These are phyloP conservation scores for Trichoderma koningiopsis DNA, from an alignment of 2,329 filamentous ascomycete genomes.

Conservation along the genomic window DNA sequence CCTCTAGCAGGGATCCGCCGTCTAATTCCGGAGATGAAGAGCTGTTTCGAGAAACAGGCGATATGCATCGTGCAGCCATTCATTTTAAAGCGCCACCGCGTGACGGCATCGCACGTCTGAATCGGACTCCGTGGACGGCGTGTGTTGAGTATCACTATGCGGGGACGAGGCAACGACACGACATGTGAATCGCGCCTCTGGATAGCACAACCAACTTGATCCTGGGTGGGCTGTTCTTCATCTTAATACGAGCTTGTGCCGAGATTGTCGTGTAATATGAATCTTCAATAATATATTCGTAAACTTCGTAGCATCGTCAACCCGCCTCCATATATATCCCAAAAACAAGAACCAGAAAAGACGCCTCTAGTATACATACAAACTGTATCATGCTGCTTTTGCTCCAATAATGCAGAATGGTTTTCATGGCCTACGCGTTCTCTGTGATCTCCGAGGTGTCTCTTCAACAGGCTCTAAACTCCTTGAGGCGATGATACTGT, in stretches of 20 bases:
- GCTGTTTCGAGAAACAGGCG: conserved; percentile 21
- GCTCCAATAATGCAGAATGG: neutral
- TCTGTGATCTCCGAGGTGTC: conserved; percentile 33
- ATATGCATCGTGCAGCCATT: conserved; percentile 13
- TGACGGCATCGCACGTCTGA: neutral
- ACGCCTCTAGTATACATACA: conserved; percentile 13
- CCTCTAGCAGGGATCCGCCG: conserved; percentile 16
- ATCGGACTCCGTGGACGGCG: neutral
- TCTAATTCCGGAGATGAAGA: conserved; percentile 27
- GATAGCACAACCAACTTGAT: neutral
- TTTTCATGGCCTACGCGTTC: neutral
- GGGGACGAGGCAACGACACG: neutral
- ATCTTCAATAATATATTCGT: neutral
- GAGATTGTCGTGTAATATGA: neutral
- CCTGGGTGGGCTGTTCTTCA: neutral
- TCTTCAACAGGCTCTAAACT: conserved; percentile 34
- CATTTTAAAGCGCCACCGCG: conserved; percentile 10
- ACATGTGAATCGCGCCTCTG: neutral
- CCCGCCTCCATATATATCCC: neutral
- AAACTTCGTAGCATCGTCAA: neutral
- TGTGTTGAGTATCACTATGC: neutral
- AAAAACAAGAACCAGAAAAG: neutral
- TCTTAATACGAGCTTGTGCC: too few relatives aligned
- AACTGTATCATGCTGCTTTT: neutral
- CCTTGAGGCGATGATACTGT: conserved; percentile 44